Evolutionary conservation across 2,329 filamentous ascomycete genomes (phyloP).

Genomic region (Penicillium sp.): DNA sequence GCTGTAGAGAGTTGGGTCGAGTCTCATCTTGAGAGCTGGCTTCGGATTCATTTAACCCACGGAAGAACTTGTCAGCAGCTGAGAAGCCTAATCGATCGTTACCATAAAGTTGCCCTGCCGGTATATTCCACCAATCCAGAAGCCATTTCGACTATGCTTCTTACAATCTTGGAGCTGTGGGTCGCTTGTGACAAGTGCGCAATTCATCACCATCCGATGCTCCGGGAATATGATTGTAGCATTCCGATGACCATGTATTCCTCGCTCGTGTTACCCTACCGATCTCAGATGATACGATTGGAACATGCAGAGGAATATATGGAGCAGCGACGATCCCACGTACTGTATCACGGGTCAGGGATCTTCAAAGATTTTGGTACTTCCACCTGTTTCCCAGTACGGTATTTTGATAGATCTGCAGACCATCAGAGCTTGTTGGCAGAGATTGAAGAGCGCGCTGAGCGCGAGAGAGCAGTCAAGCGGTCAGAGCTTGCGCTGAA

Average conservation of each 20-base stretch:
- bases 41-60: not conserved
- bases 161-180: conserved; percentile 59
- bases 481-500: conserved; percentile 28
- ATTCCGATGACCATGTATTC: conserved; percentile 32
- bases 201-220: conserved; percentile 32
- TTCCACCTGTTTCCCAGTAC: conserved; percentile 42
- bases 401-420: conserved; percentile 44
- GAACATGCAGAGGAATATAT: conserved; percentile 48
- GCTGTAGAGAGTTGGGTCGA: not conserved
- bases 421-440: conserved; percentile 34
- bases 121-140: conserved; percentile 44
- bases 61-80: not conserved
- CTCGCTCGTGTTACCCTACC: conserved; percentile 20
- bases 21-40: not conserved
- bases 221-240: conserved; percentile 47
- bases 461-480: conserved; percentile 25
- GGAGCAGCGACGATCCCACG: conserved; percentile 22
- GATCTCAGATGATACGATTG: conserved; percentile 21
- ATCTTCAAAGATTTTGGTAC: conserved; percentile 39
- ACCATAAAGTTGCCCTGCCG: not conserved
- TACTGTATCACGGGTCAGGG: conserved; percentile 20
- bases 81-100: not conserved
- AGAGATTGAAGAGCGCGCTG: conserved; percentile 41
- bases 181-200: conserved; percentile 51
- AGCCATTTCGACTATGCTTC: conserved; percentile 51